Evolutionary conservation across 805 yeast genomes (phyloP).

Genomic region (Spathaspora arborariae): DNA sequence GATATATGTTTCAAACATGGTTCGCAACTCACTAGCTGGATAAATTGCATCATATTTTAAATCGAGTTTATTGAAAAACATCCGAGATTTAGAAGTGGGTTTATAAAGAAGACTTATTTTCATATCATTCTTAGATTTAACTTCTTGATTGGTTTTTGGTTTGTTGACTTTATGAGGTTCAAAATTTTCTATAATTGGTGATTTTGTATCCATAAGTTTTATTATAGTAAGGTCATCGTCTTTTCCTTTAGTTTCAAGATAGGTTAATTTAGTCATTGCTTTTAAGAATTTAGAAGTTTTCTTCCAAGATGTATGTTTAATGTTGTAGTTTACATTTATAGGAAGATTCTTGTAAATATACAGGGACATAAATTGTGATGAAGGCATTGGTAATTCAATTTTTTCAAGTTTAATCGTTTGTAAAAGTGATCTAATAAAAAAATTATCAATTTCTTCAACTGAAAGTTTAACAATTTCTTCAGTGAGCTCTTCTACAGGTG

Average conservation of each 20-base stretch:
- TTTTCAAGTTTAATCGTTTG: conserved; percentile 61
- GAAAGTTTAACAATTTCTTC: conserved; percentile 40
- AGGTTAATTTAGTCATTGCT: conserved; percentile 75
- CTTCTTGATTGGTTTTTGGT: conserved; percentile 19
- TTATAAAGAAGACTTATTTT: conserved; percentile 46
- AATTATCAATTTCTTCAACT: conserved; percentile 67
- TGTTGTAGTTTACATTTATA: conserved; percentile 48
- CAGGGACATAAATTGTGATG: conserved; percentile 73
- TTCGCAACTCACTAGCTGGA: conserved; percentile 51
- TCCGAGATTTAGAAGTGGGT: conserved; percentile 49
- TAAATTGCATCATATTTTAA: conserved; percentile 40
- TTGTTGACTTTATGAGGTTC: conserved; percentile 46
- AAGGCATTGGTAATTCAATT: conserved; percentile 59
- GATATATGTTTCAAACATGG: conserved; percentile 54
- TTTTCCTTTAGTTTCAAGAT: conserved; percentile 73
- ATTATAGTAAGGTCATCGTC: conserved; percentile 72
- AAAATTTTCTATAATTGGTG: conserved; percentile 53
- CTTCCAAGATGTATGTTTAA: conserved; percentile 85
- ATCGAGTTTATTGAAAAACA: conserved; percentile 43
- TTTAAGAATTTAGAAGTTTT: conserved; percentile 82
- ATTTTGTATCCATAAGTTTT: conserved; percentile 42
- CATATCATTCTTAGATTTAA: conserved; percentile 15
- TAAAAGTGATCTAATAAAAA: conserved; percentile 66
- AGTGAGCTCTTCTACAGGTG: not conserved
- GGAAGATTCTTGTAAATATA: conserved; percentile 75